Conservation (phyloP, 352 stramenopile species). For the Phytophthora hybrid region DNA sequence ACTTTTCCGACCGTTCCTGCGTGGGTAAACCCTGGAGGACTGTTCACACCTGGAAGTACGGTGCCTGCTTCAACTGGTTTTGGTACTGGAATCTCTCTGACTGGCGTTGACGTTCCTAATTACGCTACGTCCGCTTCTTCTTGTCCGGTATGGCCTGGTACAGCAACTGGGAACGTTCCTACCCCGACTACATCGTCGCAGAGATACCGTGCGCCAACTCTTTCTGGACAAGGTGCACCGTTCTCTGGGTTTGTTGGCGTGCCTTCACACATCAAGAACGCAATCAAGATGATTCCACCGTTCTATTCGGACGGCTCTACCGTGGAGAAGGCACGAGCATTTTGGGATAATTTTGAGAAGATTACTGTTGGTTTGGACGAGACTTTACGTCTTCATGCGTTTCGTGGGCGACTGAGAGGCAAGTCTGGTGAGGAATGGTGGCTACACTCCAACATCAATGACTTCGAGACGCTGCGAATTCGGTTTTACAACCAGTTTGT, state of each 20-base stretch:
- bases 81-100: no score
- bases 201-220: not conserved
- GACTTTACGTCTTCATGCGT: not conserved
- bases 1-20: no score
- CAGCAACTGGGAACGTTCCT: no score
- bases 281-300: not conserved
- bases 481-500: not conserved
- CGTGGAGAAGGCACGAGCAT: not conserved
- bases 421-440: constrained; percentile 3
- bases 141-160: no score
- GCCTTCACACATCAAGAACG: not conserved
- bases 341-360: not conserved
- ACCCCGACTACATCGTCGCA: no score
- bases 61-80: no score
- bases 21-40: no score
- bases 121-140: no score
- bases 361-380: not conserved
- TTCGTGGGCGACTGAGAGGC: constrained; percentile 1
- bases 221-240: not conserved
- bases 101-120: no score
- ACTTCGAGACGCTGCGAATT: not conserved
- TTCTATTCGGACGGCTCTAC: not conserved
- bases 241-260: not conserved
- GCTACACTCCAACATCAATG: not conserved
- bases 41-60: no score